These are phyloP conservation scores for Populus deltoides DNA, from an alignment of 345 rosid species.

Conservation along the genomic window DNA sequence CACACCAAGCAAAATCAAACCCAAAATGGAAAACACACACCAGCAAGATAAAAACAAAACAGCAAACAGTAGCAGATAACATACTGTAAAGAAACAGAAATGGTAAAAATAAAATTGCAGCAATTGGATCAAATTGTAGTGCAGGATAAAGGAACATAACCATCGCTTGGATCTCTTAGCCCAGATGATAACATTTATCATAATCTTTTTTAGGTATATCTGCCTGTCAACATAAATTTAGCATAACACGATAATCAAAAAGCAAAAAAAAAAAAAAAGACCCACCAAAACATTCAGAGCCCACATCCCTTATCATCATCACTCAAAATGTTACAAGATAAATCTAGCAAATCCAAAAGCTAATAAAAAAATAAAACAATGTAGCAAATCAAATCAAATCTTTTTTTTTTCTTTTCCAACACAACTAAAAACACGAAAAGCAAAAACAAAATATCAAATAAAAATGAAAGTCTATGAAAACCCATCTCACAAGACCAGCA, in stretches of 20 bases:
- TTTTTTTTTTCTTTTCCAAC: not conserved
- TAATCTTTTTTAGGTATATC: not conserved
- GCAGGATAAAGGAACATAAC: not conserved
- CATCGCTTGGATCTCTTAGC: conserved; percentile 11
- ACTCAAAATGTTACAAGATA: conserved; percentile 10
- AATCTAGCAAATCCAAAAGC: not conserved
- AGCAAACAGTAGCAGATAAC: not conserved
- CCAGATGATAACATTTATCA: conserved; percentile 2
- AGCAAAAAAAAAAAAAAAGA: conserved; percentile 6
- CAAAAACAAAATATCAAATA: not conserved
- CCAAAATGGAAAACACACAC: not conserved
- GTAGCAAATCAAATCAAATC: not conserved
- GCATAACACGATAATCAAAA: not conserved
- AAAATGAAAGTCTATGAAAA: not conserved
- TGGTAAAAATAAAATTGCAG: not conserved
- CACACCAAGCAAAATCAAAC: not conserved
- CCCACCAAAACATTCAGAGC: conserved; percentile 25
- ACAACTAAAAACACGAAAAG: not conserved
- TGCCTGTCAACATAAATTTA: conserved; percentile 2
- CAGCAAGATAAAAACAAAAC: not conserved
- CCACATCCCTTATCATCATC: conserved; percentile 12
- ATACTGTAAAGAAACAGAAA: not conserved
- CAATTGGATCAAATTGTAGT: conserved; percentile 8
- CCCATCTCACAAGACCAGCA: conserved; percentile 12
- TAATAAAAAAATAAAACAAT: not conserved